Evolutionary conservation across 2,329 filamentous ascomycete species (phyloP).

Genomic region (Leptographium flavum): DNA sequence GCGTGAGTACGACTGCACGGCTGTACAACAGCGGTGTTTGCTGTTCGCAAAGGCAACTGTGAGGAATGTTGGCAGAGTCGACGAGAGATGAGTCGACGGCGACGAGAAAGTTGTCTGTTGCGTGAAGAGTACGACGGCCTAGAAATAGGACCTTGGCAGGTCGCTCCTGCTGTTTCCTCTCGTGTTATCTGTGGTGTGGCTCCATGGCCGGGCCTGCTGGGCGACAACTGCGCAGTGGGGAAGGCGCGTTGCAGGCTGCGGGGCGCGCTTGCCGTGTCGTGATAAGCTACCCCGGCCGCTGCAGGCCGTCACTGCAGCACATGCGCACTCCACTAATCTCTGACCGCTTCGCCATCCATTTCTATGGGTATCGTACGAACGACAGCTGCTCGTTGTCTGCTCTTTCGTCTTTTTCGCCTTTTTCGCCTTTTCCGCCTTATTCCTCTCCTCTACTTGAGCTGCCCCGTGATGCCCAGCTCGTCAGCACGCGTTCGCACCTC

Average conservation of each 20-base stretch:
- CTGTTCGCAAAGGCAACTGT: no score
- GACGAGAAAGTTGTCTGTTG: no score
- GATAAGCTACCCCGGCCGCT: no score
- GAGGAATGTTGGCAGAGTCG: no score
- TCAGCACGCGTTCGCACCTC: slow-evolving; percentile 37
- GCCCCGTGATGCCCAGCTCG: slow-evolving; percentile 32
- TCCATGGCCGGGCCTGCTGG: not conserved
- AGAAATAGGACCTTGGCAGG: no score
- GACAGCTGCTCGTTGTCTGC: not conserved
- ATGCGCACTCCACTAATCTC: no score
- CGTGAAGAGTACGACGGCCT: no score
- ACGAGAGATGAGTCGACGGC: no score
- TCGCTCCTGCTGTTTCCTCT: not conserved
- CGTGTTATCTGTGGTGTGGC: not conserved
- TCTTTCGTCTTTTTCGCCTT: not conserved
- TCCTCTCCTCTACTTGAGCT: not conserved
- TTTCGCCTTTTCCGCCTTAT: not conserved
- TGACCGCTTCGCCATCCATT: no score
- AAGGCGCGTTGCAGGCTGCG: not conserved
- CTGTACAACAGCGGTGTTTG: no score
- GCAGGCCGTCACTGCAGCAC: not conserved
- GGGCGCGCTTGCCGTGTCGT: no score
- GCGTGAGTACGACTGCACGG: no score
- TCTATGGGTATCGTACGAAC: not conserved
- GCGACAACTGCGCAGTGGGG: not conserved